phyloP scores from a whole-genome alignment of 768 basidiomycete genomes.

The Boletus rubropictus region DNA sequence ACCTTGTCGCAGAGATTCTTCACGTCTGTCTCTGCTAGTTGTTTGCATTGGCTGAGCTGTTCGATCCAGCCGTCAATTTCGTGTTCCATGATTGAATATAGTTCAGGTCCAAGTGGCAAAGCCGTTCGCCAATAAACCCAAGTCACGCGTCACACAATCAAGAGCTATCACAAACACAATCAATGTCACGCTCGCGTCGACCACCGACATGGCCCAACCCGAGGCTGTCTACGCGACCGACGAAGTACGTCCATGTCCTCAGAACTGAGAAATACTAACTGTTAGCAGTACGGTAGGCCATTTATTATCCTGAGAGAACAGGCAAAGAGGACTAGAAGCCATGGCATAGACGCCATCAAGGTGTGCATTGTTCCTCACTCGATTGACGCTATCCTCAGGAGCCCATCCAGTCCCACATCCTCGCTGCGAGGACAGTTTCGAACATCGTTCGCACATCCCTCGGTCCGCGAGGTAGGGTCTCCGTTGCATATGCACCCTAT shows the following conservation, averaged over 20 bases:
- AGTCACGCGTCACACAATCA: conserved; percentile 30
- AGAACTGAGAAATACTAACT: conserved; percentile 4
- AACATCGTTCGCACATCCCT: conserved; percentile 94
- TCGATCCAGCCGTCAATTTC: conserved; percentile 98
- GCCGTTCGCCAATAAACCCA: conserved; percentile 9
- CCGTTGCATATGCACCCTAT: conserved; percentile 2
- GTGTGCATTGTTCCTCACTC: conserved; percentile 34
- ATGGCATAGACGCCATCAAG: conserved; percentile 95
- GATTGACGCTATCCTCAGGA: conserved; percentile 2
- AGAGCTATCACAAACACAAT: conserved; percentile 19
- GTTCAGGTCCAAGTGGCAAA: conserved; percentile 24
- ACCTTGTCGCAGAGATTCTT: conserved; percentile 99
- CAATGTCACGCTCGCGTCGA: conserved; percentile 23
- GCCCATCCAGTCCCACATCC: conserved; percentile 74
- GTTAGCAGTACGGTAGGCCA: conserved; percentile 78
- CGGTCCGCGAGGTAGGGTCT: conserved; percentile 76
- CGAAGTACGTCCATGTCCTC: conserved; percentile 47
- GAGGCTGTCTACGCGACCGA: conserved; percentile 84
- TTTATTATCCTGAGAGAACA: conserved; percentile 97
- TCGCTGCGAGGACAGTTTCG: conserved; percentile 88
- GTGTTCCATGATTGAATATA: conserved; percentile 37
- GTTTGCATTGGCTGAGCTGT: conserved; percentile 95
- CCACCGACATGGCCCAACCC: conserved; percentile 31
- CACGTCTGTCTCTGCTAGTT: conserved; percentile 89
- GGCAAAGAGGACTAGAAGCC: conserved; percentile 82